Conservation (phyloP, 2,329 filamentous ascomycete species). For the Aspergillus sp. region DNA sequence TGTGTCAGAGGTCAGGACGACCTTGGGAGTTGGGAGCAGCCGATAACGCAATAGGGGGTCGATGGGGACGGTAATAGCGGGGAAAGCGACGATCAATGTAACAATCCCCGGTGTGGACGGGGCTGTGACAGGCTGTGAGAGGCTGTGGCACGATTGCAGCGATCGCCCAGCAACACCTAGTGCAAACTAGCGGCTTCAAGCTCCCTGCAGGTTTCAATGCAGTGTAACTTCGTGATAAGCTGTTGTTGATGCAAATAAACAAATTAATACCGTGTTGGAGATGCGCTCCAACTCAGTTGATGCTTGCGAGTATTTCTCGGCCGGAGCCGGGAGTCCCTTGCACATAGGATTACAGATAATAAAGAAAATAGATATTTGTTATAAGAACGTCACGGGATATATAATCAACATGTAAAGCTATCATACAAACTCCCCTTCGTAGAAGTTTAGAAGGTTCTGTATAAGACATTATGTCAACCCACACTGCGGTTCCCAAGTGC, state of each 20-base stretch:
- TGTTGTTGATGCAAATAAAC: neutral
- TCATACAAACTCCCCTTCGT: neutral
- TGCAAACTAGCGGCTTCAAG: neutral
- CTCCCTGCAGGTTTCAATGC: neutral
- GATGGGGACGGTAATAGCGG: neutral
- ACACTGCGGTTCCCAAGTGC: neutral
- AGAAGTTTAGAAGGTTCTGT: neutral
- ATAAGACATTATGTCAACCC: neutral
- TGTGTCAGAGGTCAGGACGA: neutral
- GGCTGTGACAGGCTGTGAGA: neutral
- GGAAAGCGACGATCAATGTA: slow-evolving; percentile 15
- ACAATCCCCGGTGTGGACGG: slow-evolving; percentile 4
- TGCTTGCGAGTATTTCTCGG: neutral
- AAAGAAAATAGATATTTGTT: neutral
- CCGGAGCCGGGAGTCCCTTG: too few species aligned
- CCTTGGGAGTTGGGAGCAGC: neutral
- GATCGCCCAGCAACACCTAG: neutral
- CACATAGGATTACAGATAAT: too few species aligned
- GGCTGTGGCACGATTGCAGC: neutral
- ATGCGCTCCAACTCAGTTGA: neutral
- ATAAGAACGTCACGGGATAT: neutral
- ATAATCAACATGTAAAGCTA: neutral
- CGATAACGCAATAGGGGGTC: slow-evolving; percentile 9
- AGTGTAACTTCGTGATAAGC: neutral
- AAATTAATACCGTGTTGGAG: too few species aligned